Base-by-base conservation (phyloP, 2,329 filamentous ascomycete genomes). In the Botryotinia narcissicola region DNA sequence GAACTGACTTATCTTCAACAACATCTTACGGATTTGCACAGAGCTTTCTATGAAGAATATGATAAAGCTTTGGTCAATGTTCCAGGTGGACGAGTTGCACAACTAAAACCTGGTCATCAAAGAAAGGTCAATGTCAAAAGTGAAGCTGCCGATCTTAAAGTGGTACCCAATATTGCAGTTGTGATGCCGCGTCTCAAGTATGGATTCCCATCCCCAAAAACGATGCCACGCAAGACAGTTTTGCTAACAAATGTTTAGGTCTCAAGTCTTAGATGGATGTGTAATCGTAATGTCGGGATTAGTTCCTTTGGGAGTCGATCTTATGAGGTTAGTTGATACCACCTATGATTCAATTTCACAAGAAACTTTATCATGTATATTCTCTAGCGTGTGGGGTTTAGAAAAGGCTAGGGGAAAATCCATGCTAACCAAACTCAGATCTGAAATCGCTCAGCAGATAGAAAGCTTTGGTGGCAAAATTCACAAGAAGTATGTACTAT, bases 271-370 rank as follows among this genome's bases (percentile, higher is more conserved):
- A 0, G 88, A 87, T 35, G 92, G 91, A 22, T 89, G 93, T 18
- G 89, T 91, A 8, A 88, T 99, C 73, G 95, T 97, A 8, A 91
- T 98, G 76, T 97, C 95, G 0, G 96, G 96, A 0, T 91, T 99
- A 4, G 90, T 98, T 4, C 95, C 95, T 0, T 84, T 97, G 0
- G 93, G 93, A 8, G 88, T 92, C 54, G 91, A 95, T 78, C 90
- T 95, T 48, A 89, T 92, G 79, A 83, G 81, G 86, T 87, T 82
- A 70, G 71, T 73, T 54, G 42, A 69, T 68, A 69, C 64, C 42
- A 66, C 35, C 35, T 40, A 54, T 54, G 32, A 29, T 40, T 40
- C 29, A 60, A 46, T 67, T 46, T 67, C 51, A 14, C 61, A 59
- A 57, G 3, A 72, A 22, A 8, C 29, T 12, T 35, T 54, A 75